Base-by-base conservation (phyloP, 768 basidiomycete genomes). In the Grammothele lineata region DNA sequence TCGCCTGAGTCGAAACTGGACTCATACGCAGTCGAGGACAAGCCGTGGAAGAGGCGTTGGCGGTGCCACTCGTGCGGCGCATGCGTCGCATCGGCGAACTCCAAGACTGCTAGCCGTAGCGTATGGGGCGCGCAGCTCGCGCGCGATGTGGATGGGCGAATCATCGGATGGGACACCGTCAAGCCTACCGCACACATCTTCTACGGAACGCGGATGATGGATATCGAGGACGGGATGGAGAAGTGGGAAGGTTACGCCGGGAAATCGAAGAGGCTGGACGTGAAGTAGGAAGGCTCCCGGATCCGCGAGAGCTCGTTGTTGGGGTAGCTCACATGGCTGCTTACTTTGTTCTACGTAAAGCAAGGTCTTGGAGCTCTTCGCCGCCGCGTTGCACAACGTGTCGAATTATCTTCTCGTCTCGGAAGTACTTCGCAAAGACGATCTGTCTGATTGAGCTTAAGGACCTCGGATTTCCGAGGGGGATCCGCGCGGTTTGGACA, bases 171-270 rank as follows among this genome's bases (percentile, higher is more conserved):
- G 77, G 77, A 80, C 2, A 53, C 61, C 18, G 61, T 83, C 35
- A 77, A 75, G 56, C 86, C 85, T 0, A 84, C 79, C 0, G 76
- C 66, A 24, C 83, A 85, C 58, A 79, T 80, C 5, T 87, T 84
- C 63, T 85, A 85, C 53, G 78, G 66, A 10, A 85, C 83, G 18
- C 70, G 78, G 18, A 62, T 83, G 67, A 48, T 84, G 53, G 77
- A 81, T 45, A 62, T 84, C 14, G 50, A 68, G 5, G 85, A 86
- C 55, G 69, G 57, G 7, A 48, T 87, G 56, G 69, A 69, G 25
- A 87, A 85, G 57, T 85, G 81, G 81, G 70, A 74, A 19, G 83
- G 81, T n/a, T 86, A 85, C 59, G 74, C 77, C 53, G 66, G 62
- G 15, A 57, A 63, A 34, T 84, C 81, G 18, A 54, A 58, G 40